phyloP scores from a whole-genome alignment of 2,329 filamentous ascomycete genomes.

The Colletotrichum falcatum region DNA sequence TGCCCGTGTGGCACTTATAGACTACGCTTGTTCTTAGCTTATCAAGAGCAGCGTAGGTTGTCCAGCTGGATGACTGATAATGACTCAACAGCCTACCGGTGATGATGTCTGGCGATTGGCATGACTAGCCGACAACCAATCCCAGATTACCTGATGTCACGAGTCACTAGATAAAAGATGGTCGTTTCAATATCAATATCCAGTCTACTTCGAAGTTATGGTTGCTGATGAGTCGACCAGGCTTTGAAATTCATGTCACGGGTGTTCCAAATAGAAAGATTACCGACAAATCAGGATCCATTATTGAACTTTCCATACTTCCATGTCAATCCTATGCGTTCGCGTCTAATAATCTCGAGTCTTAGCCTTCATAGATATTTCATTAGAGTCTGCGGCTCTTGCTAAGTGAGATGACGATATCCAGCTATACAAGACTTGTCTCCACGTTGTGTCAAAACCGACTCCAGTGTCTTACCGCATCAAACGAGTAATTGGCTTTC shows the following conservation, averaged over 20 bases:
- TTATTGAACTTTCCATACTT: too few species aligned
- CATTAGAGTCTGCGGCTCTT: neutral
- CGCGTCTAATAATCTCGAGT: too few species aligned
- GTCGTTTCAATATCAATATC: constrained; percentile 45
- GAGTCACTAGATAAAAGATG: constrained; percentile 43
- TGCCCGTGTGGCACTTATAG: neutral
- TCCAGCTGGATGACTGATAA: neutral
- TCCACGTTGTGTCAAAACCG: neutral
- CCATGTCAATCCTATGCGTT: too few species aligned
- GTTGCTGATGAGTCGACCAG: constrained; percentile 60
- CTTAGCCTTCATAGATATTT: neutral
- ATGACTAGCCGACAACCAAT: constrained; percentile 6
- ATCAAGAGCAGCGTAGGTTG: neutral
- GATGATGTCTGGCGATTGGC: neutral
- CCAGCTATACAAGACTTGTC: neutral
- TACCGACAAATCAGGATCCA: neutral
- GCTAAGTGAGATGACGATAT: neutral
- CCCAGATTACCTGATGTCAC: constrained; percentile 41
- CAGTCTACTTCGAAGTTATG: constrained; percentile 63
- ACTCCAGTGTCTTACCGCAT: neutral
- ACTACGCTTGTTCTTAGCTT: too few species aligned
- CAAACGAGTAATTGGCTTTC: neutral
- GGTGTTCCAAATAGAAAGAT: neutral
- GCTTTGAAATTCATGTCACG: constrained; percentile 48
- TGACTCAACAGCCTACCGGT: neutral